Percentiles rank a stretch among this genome's conserved stretches.
phyloP scores from a whole-genome alignment of 805 yeast species.

The Starmerella bombi region DNA sequence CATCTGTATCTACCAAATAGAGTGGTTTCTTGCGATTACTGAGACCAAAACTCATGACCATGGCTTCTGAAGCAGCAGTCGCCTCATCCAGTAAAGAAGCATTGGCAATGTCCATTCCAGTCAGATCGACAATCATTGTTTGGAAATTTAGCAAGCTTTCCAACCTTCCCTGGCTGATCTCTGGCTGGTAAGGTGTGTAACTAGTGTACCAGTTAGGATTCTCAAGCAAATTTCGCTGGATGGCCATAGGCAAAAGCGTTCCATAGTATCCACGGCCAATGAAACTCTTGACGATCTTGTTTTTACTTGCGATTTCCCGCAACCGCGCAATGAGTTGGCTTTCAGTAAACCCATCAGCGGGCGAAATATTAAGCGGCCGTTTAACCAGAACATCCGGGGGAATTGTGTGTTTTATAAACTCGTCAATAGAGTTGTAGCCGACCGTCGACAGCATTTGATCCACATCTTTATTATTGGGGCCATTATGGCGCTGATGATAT shows the following conservation, averaged over 20 bases:
- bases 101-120: conserved; percentile 90
- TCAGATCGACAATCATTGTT: conserved; percentile 78
- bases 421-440: conserved; percentile 53
- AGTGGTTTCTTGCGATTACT: conserved; percentile 51
- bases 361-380: conserved; percentile 54
- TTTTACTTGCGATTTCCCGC: conserved; percentile 56
- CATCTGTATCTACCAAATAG: conserved; percentile 59
- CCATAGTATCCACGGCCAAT: conserved; percentile 95
- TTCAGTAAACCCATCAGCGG: conserved; percentile 66
- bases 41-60: conserved; percentile 65
- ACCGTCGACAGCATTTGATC: conserved; percentile 49
- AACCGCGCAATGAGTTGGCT: conserved; percentile 62
- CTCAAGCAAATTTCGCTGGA: conserved; percentile 83
- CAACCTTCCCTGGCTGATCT: conserved; percentile 90
- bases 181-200: conserved; percentile 97
- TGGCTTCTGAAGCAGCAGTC: conserved; percentile 95
- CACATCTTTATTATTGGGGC: conserved; percentile 52
- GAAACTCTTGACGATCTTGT: conserved; percentile 56
- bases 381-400: conserved; percentile 63
- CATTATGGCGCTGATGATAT: conserved; percentile 82
- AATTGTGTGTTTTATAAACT: conserved; percentile 58
- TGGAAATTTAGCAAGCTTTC: conserved; percentile 84
- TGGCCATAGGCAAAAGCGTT: conserved; percentile 78
- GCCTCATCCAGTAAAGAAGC: conserved; percentile 94
- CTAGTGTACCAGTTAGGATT: conserved; percentile 98